A percentile compares a stretch with the other conserved stretches of the same genome.
phyloP scores from a whole-genome alignment of 2,329 filamentous ascomycete genomes.

The Chaetomiaceae sp. region DNA sequence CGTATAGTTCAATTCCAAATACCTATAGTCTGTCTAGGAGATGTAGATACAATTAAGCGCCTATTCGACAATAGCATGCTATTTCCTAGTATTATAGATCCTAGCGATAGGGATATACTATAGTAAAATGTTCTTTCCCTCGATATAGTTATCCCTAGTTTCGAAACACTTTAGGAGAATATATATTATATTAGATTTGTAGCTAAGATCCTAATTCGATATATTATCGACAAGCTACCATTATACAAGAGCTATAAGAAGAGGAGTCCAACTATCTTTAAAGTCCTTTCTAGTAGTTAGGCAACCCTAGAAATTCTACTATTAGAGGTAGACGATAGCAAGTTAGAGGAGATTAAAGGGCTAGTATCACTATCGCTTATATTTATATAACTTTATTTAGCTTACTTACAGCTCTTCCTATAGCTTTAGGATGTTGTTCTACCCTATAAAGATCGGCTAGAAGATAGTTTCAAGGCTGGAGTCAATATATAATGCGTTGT shows the following conservation, averaged over 20 bases:
- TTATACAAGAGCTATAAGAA: conserved; percentile 12
- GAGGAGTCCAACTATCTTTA: conserved; percentile 10
- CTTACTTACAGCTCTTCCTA: conserved; percentile 12
- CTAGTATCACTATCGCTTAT: conserved; percentile 6
- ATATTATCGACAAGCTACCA: conserved; percentile 7
- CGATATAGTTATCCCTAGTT: conserved; percentile 17
- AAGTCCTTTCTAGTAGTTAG: conserved; percentile 11
- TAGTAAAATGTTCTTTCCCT: conserved; percentile 11
- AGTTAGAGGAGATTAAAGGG: conserved; percentile 2
- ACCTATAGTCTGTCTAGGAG: conserved; percentile 4
- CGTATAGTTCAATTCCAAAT: conserved; percentile 12
- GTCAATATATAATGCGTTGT: conserved; percentile 4
- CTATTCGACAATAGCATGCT: conserved; percentile 11
- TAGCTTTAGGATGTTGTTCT: conserved; percentile 7
- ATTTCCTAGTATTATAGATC: conserved; percentile 7
- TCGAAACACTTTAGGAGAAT: conserved; percentile 20
- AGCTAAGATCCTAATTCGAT: conserved; percentile 12
- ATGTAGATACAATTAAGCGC: conserved; percentile 7
- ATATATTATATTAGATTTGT: conserved; percentile 16
- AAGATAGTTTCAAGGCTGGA: conserved; percentile 10
- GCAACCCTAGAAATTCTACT: conserved; percentile 4
- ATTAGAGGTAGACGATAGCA: conserved; percentile 5
- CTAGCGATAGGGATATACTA: conserved; percentile 7
- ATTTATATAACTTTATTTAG: conserved; percentile 12
- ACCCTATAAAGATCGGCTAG: conserved; percentile 3